phyloP scores from a whole-genome alignment of 2,329 filamentous ascomycete genomes.

The Dothiorella sarmentorum region DNA sequence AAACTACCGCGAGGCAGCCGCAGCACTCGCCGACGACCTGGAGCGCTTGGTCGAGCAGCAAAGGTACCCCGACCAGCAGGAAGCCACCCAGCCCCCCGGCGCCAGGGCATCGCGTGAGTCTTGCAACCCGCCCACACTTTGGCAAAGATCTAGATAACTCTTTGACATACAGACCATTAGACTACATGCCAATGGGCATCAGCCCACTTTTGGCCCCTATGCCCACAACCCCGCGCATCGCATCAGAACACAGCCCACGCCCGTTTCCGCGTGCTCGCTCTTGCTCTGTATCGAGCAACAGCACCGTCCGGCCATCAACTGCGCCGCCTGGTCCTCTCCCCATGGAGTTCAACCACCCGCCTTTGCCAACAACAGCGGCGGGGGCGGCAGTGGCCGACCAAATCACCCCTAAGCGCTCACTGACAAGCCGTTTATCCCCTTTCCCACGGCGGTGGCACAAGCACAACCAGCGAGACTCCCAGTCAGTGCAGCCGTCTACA shows the following conservation, averaged over 20 bases:
- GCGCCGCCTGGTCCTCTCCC: not conserved
- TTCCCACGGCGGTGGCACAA: not conserved
- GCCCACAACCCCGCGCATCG: not conserved
- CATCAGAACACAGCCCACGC: not conserved
- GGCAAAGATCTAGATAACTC: not conserved
- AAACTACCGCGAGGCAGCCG: not conserved
- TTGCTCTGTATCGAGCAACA: not conserved
- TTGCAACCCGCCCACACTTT: too few species aligned
- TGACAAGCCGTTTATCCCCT: not conserved
- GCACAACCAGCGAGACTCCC: not conserved
- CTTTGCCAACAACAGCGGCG: too few species aligned
- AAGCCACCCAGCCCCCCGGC: too few species aligned
- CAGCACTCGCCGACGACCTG: not conserved
- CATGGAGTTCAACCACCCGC: not conserved
- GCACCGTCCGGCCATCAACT: not conserved
- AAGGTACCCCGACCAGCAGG: not conserved
- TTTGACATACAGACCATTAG: not conserved
- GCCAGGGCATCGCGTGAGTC: not conserved
- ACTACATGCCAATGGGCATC: not conserved
- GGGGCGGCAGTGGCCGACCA: too few species aligned
- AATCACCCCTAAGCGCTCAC: not conserved
- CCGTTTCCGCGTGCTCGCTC: not conserved
- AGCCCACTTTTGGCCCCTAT: not conserved
- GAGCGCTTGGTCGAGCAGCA: not conserved
- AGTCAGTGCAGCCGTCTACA: not conserved